Evolutionary conservation across 1,284 basidiomycete species (phyloP).

Genomic region (Cryptococcus sp.): DNA sequence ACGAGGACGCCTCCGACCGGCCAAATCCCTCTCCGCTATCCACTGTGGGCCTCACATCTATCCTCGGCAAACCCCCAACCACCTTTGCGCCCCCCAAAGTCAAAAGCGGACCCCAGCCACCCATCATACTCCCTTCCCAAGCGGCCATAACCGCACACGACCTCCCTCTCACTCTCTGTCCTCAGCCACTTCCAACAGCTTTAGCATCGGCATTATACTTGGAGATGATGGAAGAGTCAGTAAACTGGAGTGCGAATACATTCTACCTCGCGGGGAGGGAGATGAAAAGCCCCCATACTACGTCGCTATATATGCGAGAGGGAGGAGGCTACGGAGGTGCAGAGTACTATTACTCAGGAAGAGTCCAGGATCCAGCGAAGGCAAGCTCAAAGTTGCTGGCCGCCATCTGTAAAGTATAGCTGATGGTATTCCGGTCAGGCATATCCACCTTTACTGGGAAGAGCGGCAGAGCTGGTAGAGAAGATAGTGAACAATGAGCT

Average conservation of each 20-base stretch:
- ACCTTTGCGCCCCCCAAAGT: constrained; percentile 1
- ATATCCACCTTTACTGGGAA: constrained; percentile 71
- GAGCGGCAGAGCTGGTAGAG: constrained; percentile 73
- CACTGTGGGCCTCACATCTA: constrained; percentile 2
- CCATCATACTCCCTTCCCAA: constrained; percentile 39
- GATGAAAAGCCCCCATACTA: constrained; percentile 64
- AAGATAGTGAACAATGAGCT: constrained; percentile 71
- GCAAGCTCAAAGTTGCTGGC: constrained; percentile 4
- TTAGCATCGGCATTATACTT: constrained; percentile 63
- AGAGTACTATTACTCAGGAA: constrained; percentile 34
- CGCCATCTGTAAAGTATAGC: too few relatives aligned
- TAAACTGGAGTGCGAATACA: constrained; percentile 36
- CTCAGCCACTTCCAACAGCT: constrained; percentile 58
- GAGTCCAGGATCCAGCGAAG: constrained; percentile 14
- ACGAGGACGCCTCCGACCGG: background rate
- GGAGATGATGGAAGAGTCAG: constrained; percentile 43
- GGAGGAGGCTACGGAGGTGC: constrained; percentile 15
- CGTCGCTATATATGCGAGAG: constrained; percentile 8
- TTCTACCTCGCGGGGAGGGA: constrained; percentile 45
- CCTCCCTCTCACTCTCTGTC: constrained; percentile 52
- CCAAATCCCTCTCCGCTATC: too few relatives aligned
- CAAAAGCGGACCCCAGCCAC: constrained; percentile 27
- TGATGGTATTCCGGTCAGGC: constrained; percentile 20
- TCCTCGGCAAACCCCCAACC: constrained; percentile 4
- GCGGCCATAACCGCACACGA: constrained; percentile 56